Conservation (phyloP, 2,329 filamentous ascomycete genomes). For the Cladorrhinum sp. region DNA sequence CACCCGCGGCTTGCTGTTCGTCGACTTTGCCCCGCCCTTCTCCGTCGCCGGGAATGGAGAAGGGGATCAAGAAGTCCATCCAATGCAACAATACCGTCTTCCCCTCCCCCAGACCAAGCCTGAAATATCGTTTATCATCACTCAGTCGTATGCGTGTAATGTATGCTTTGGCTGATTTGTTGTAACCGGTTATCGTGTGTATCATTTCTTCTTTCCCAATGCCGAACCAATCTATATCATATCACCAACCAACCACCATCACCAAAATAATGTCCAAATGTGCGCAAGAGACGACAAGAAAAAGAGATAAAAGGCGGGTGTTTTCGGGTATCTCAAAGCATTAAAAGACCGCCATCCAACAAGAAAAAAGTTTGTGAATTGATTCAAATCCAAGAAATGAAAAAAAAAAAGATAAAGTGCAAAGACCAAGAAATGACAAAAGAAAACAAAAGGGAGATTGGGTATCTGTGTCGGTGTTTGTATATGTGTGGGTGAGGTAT, state of each 20-base stretch:
- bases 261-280: background rate
- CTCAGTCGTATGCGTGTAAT: slow-evolving; percentile 9
- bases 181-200: slow-evolving; percentile 15
- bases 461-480: background rate
- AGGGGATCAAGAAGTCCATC: background rate
- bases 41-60: background rate
- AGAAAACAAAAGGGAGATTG: background rate
- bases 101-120: too few relatives aligned
- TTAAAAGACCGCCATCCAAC: slow-evolving; percentile 21
- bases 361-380: background rate
- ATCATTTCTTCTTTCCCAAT: slow-evolving; percentile 10
- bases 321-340: slow-evolving; percentile 26
- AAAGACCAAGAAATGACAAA: background rate
- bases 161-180: background rate
- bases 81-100: too few relatives aligned
- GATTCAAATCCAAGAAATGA: background rate
- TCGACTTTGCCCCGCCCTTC: background rate
- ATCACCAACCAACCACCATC: background rate
- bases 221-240: slow-evolving; percentile 12
- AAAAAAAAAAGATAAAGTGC: background rate
- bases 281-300: slow-evolving; percentile 3
- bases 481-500: background rate
- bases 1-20: background rate
- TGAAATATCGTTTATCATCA: slow-evolving; percentile 21
- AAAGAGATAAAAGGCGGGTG: slow-evolving; percentile 10